phyloP scores from a whole-genome alignment of 768 basidiomycete genomes.

The Floccularia luteovirens region DNA sequence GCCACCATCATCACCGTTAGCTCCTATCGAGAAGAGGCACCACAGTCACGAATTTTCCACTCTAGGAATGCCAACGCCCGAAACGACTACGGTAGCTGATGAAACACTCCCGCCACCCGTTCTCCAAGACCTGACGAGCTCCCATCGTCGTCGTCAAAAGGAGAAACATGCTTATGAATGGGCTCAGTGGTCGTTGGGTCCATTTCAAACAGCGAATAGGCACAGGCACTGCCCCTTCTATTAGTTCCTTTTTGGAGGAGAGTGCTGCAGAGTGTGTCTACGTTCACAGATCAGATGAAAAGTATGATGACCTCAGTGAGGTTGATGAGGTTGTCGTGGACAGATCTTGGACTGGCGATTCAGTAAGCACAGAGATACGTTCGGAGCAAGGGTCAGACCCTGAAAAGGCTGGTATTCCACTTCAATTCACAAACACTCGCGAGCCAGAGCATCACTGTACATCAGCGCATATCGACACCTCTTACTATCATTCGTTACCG shows the following conservation, averaged over 20 bases:
- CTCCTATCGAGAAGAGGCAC: not conserved
- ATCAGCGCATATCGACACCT: slow-evolving; percentile 12
- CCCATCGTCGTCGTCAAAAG: slow-evolving; percentile 16
- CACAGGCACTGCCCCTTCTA: slow-evolving; percentile 47
- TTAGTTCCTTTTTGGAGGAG: slow-evolving; percentile 43
- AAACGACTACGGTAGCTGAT: slow-evolving; percentile 17
- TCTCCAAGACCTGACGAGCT: slow-evolving; percentile 17
- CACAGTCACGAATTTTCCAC: slow-evolving; percentile 4
- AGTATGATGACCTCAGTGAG: slow-evolving; percentile 22
- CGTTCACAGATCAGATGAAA: slow-evolving; percentile 13
- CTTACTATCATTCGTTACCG: slow-evolving; percentile 48
- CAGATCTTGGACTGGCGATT: slow-evolving; percentile 56
- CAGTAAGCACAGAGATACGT: slow-evolving; percentile 43
- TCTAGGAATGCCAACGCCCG: slow-evolving; percentile 13
- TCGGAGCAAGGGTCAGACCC: slow-evolving; percentile 42
- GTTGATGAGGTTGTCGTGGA: slow-evolving; percentile 77
- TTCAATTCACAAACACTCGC: too few species aligned
- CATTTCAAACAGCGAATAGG: slow-evolving; percentile 47
- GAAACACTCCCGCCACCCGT: slow-evolving; percentile 35
- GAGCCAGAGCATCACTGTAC: not conserved
- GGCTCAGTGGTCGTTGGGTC: slow-evolving; percentile 37
- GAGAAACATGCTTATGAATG: slow-evolving; percentile 30
- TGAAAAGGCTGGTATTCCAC: slow-evolving; percentile 40
- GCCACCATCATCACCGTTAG: not conserved
- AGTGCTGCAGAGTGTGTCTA: slow-evolving; percentile 34